A percentile compares a stretch with the other conserved stretches of the same genome.
phyloP scores from a whole-genome alignment of 2,329 filamentous ascomycete species.

The Rutstroemia sp. region DNA sequence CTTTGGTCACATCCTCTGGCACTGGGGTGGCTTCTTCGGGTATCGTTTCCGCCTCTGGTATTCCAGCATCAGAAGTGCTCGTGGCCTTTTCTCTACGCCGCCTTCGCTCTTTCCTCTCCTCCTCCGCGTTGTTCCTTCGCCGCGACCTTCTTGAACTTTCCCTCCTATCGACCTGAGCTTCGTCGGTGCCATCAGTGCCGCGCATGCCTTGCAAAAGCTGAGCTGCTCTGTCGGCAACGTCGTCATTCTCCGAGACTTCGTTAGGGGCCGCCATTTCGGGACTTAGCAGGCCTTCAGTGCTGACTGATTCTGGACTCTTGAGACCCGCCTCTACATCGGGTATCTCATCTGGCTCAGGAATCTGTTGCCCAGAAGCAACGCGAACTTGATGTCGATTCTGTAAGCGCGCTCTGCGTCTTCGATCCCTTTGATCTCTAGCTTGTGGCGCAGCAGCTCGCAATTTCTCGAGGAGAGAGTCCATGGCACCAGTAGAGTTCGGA shows the following conservation, averaged over 20 bases:
- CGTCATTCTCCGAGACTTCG: conserved; percentile 37
- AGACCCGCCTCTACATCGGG: conserved; percentile 47
- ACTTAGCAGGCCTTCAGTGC: conserved; percentile 27
- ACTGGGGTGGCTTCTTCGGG: conserved; percentile 11
- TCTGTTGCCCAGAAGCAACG: conserved; percentile 79
- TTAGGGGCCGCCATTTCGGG: conserved; percentile 16
- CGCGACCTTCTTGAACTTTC: conserved; percentile 54
- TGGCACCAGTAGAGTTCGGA: conserved; percentile 74
- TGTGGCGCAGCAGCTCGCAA: conserved; percentile 87
- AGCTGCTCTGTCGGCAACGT: conserved; percentile 79
- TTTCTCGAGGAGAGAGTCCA: conserved; percentile 95
- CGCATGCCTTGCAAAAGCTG: conserved; percentile 78
- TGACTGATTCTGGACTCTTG: conserved; percentile 41
- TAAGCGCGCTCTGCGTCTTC: conserved; percentile 75
- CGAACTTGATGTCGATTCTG: conserved; percentile 89
- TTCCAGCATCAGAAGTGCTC: conserved; percentile 22
- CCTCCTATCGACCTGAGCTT: conserved; percentile 43
- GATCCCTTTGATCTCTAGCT: conserved; percentile 80
- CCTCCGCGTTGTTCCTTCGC: conserved; percentile 61
- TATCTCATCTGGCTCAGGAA: conserved; percentile 65
- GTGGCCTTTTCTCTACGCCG: conserved; percentile 56
- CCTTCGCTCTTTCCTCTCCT: conserved; percentile 63
- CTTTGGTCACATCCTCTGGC: neutral
- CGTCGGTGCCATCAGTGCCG: conserved; percentile 46
- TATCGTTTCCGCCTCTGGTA: conserved; percentile 11